Evolutionary conservation across 768 basidiomycete species (phyloP).

Genomic region (Boletus coccyginus): DNA sequence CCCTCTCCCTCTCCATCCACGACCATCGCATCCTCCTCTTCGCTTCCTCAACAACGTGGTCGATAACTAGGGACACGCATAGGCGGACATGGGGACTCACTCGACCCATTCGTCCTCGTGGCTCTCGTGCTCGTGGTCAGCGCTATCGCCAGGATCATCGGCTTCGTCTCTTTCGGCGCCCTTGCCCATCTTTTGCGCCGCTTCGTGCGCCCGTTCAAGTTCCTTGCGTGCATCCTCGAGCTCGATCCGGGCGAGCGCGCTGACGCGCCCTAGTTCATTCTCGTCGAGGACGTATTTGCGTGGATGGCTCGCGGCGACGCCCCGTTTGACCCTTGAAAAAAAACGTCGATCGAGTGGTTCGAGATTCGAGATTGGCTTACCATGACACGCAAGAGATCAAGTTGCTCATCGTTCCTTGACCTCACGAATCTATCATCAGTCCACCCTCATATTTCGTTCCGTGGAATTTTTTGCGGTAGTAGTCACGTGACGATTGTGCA

Average conservation of each 20-base stretch:
- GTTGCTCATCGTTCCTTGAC: slow-evolving; percentile 52
- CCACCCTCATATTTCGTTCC: neutral
- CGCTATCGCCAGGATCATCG: slow-evolving; percentile 48
- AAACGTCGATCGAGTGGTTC: neutral
- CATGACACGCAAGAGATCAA: slow-evolving; percentile 74
- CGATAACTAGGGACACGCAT: slow-evolving; percentile 6
- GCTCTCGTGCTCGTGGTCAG: slow-evolving; percentile 25
- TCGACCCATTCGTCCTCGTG: slow-evolving; percentile 77
- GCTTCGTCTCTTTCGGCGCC: slow-evolving; percentile 65
- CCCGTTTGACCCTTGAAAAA: slow-evolving; percentile 69
- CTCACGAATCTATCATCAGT: neutral
- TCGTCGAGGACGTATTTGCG: slow-evolving; percentile 89
- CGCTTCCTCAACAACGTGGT: slow-evolving; percentile 32
- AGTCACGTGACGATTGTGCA: slow-evolving; percentile 15
- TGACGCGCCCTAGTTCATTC: slow-evolving; percentile 85
- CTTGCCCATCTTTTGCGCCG: slow-evolving; percentile 67
- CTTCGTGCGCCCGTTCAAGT: slow-evolving; percentile 76
- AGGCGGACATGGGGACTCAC: slow-evolving; percentile 50
- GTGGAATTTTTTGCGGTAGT: slow-evolving; percentile 5
- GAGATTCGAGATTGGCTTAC: slow-evolving; percentile 19
- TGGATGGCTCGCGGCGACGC: slow-evolving; percentile 72
- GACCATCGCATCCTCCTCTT: slow-evolving; percentile 62
- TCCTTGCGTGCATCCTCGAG: slow-evolving; percentile 88
- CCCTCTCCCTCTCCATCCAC: no score
- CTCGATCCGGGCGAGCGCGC: slow-evolving; percentile 80